phyloP scores from a whole-genome alignment of 495 filamentous ascomycete species.

The Cercophora samala region DNA sequence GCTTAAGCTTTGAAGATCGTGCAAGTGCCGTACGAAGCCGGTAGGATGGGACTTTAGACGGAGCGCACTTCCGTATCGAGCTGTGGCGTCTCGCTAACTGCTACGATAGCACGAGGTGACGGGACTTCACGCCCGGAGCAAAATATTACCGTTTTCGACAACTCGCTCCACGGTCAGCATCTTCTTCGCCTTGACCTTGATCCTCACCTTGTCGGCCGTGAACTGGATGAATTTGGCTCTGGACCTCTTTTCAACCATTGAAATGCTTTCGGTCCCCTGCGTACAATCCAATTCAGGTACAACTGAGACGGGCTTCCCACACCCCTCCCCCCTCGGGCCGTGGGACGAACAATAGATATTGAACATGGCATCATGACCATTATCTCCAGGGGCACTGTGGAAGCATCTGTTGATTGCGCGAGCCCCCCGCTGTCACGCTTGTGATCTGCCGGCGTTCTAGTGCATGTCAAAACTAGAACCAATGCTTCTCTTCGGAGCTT shows the following conservation, averaged over 20 bases:
- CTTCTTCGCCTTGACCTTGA: not conserved
- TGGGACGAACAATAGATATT: not conserved
- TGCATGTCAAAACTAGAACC: not conserved
- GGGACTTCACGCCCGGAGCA: conserved; percentile 21
- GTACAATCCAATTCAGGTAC: not conserved
- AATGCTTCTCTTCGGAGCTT: not conserved
- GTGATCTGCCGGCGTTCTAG: conserved; percentile 6
- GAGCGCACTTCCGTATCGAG: conserved; percentile 25
- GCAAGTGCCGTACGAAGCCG: conserved; percentile 30
- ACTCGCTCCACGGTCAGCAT: not conserved
- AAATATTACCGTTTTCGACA: conserved; percentile 23
- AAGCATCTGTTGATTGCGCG: conserved; percentile 6
- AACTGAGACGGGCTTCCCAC: conserved; percentile 3
- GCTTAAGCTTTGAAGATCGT: conserved; percentile 27
- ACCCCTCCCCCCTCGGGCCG: too few species aligned
- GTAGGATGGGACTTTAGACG: conserved; percentile 25
- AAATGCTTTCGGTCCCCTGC: not conserved
- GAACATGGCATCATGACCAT: not conserved
- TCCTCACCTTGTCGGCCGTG: not conserved
- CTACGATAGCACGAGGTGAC: conserved; percentile 13
- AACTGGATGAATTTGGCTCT: not conserved
- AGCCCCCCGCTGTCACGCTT: not conserved
- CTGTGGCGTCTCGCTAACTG: conserved; percentile 10
- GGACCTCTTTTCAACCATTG: not conserved
- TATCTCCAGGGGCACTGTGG: not conserved